Base-by-base conservation (phyloP, 345 rosid species). In the thale cress (Arabidopsis thaliana) region DNA sequence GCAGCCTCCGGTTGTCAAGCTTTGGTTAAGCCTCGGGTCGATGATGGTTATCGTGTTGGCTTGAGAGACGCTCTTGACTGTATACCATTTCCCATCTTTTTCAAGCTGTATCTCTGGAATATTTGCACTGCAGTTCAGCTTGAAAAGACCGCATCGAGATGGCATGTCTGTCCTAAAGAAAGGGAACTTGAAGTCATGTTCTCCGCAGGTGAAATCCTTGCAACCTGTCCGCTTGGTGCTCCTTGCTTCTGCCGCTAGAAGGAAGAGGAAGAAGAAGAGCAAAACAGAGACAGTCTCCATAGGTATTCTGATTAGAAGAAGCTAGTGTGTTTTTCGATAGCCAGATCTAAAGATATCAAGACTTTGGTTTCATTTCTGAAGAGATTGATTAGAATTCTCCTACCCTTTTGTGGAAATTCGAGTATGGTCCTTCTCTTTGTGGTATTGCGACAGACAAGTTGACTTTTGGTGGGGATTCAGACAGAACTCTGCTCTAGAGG, bases 31-130 rank as follows among this genome's bases (percentile, higher is more conserved):
- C 36, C 41, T 64, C 3, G 55, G 32, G 14, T 83, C 85, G 2
- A 51, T 65, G 44, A 79, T 67, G 22, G n/a, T 40, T 37, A 82
- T 51, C 8, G 73, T 58, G 40, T 60, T 2, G 37, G 76, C 83
- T 67, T 81, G 76, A 56, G 82, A 67, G 68, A 88, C 76, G 62
- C 14, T 42, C 0, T 3, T 7, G 20, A 86, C 16, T 51, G 8
- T 1, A 13, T 72, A 86, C 83, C 74, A 72, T 22, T 5, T 1
- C 36, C 72, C 84, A 1, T 38, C 33, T 20, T 37, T 52, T 48
- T 3, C 78, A 42, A 88, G 65, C 51, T 81, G 85, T 38, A 85
- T 75, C 72, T 41, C 77, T 49, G 59, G 70, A 6, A 2, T 1
- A 30, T 63, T 45, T 45, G 53, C 2, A 11, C 38, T 24, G 56